Conservation (phyloP, 139 green algal genomes). For the Monoraphidium neglectum region DNA sequence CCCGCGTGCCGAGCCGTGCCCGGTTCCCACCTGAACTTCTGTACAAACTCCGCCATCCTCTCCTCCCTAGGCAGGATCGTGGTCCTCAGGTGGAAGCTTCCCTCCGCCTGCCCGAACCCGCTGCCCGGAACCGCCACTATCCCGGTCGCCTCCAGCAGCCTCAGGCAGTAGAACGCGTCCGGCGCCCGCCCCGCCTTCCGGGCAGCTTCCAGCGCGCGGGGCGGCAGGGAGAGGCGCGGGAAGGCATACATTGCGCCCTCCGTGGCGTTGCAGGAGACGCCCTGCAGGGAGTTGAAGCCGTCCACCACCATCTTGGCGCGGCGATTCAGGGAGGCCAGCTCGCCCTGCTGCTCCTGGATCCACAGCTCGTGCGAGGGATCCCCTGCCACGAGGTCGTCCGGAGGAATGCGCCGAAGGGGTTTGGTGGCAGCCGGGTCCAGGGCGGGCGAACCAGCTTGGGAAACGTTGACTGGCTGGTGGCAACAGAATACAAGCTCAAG, state of each 20-base stretch:
- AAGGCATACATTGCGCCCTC: too few species aligned
- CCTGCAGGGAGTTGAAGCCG: slow-evolving; percentile 80
- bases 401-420: too few species aligned
- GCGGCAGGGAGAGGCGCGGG: slow-evolving; percentile 54
- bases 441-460: too few species aligned
- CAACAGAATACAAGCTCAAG: too few species aligned
- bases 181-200: slow-evolving; percentile 66
- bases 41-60: too few species aligned
- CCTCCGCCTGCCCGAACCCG: slow-evolving; percentile 75
- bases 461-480: too few species aligned
- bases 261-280: slow-evolving; percentile 68
- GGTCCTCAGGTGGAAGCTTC: slow-evolving; percentile 84
- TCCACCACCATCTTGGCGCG: slow-evolving; percentile 78
- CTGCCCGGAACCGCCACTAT: slow-evolving; percentile 85
- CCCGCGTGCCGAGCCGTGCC: too few species aligned
- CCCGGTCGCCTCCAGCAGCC: slow-evolving; percentile 56
- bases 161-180: slow-evolving; percentile 92
- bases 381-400: too few species aligned
- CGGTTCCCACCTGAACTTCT: too few species aligned
- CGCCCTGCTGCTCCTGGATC: background rate
- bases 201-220: slow-evolving; percentile 68
- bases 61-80: slow-evolving; percentile 92
- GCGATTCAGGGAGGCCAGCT: slow-evolving; percentile 23
- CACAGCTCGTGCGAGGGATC: too few species aligned
- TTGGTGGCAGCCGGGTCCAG: too few species aligned